Percentiles rank a stretch among this genome's conserved stretches.
Evolutionary conservation across 202 grass and related monocot genomes (phyloP).

Genomic region (Schoenoplectus triqueter): DNA sequence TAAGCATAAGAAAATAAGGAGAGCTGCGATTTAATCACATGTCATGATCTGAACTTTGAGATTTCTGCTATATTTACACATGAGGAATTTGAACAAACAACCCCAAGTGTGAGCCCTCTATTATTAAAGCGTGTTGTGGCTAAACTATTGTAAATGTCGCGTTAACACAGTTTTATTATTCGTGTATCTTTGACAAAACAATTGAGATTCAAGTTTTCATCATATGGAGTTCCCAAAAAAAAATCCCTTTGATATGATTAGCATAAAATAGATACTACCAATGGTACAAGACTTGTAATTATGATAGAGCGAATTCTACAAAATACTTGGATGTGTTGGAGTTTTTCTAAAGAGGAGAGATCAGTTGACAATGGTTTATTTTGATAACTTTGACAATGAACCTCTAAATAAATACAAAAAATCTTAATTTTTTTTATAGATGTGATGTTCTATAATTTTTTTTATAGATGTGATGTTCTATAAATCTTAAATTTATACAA

Average conservation of each 20-base stretch:
- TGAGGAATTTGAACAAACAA: constrained; percentile 19
- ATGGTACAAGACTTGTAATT: background rate
- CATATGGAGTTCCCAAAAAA: background rate
- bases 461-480: too few species aligned
- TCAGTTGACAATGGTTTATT: too few species aligned
- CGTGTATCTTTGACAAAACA: background rate
- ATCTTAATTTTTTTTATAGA: too few species aligned
- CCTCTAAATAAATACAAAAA: too few species aligned
- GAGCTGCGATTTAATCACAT: background rate
- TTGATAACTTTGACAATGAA: too few species aligned
- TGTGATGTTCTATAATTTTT: too few species aligned
- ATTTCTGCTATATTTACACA: constrained; percentile 17
- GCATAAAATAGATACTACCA: background rate
- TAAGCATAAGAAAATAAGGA: constrained; percentile 7
- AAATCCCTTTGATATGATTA: background rate
- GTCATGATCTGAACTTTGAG: background rate
- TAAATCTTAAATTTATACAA: too few species aligned
- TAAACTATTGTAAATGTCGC: constrained; percentile 7
- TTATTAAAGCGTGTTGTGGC: background rate
- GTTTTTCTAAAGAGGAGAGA: background rate
- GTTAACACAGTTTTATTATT: background rate
- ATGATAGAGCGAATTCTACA: background rate
- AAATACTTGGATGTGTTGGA: background rate
- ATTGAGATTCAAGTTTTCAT: background rate
- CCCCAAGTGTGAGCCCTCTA: background rate